Evolutionary conservation across 2,329 filamentous ascomycete species (phyloP).

Genomic region (Neonectria faginata): DNA sequence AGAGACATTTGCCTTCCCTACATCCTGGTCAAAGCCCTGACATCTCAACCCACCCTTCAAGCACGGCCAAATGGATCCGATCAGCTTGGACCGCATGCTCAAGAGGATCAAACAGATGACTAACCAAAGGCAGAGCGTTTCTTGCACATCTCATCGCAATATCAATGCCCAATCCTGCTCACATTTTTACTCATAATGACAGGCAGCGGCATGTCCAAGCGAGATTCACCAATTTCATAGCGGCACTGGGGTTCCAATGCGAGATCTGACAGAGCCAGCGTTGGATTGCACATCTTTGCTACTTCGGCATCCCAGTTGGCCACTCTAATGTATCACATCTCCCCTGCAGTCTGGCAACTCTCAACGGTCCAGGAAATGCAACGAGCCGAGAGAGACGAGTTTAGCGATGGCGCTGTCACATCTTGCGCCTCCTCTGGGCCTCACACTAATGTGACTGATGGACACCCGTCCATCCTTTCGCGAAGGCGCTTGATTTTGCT

Average conservation of each 20-base stretch:
- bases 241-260: constrained; percentile 23
- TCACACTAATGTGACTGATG: constrained; percentile 29
- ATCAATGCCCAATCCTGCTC: constrained; percentile 14
- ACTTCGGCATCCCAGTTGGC: constrained; percentile 28
- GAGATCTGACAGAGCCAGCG: constrained; percentile 33
- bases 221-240: constrained; percentile 21
- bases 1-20: not conserved
- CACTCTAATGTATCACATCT: constrained; percentile 34
- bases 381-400: constrained; percentile 35
- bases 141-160: constrained; percentile 21
- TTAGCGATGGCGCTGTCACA: constrained; percentile 18
- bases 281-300: constrained; percentile 39
- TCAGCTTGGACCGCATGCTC: constrained; percentile 17
- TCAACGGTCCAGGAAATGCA: constrained; percentile 43
- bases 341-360: constrained; percentile 43
- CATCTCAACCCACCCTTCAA: constrained; percentile 19
- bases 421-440: constrained; percentile 21
- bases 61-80: constrained; percentile 18
- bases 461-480: constrained; percentile 20
- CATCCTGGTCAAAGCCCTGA: constrained; percentile 14
- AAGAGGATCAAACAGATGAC: constrained; percentile 33
- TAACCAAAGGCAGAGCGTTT: constrained; percentile 30
- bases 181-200: constrained; percentile 19
- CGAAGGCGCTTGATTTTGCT: not conserved
- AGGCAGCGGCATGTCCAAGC: constrained; percentile 8